Base-by-base conservation (phyloP, 495 filamentous ascomycete species). In the Acidomyces sp. region DNA sequence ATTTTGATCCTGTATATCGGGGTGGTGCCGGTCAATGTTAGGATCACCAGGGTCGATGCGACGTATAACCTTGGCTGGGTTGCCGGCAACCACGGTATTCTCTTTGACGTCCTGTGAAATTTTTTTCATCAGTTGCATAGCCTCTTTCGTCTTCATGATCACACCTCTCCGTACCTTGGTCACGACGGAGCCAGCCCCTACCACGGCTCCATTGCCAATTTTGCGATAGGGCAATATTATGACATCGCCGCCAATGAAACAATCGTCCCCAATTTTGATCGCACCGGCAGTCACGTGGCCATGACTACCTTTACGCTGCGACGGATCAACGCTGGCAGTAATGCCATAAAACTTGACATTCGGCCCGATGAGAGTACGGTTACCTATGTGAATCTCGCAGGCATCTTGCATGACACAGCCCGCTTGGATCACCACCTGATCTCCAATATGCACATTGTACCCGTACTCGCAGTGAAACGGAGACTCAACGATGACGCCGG, bases 381-480 rank as follows among this genome's bases (percentile, higher is more conserved):
- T 75, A 1, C 90, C 87, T 49, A 97, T 85, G 13, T 64, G 75
- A 44, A 84, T 74, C 30, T 62, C 56, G 43, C 74, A 74, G 24
- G 85, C 78, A 52, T 97, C 90, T 36, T 87, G 72, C 52, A 97
- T 82, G 9, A 78, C 74, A 55, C 90, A 96, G 49, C 86, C 85
- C 33, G 82, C 71, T 7, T 81, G 82, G 43, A 97, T 86, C 46
- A 78, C 72, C 5, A 90, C 84, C 53, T 90, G 77, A 51, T 87
- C 81, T 17, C 82, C 90, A 46, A 97, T 78, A 26, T 71, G 70
- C 49, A 96, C 81, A 52, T 97, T 95, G 55, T 93, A 94, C 2
- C 90, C 90, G 53, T 95, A 97, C 53, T 94, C 85, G 59, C 90
- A 96, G 25, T 68, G 78, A 57, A 97, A 96, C 10, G 90, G 88